Conservation (phyloP, 805 yeast species). For the Suhomyces prunicola region DNA sequence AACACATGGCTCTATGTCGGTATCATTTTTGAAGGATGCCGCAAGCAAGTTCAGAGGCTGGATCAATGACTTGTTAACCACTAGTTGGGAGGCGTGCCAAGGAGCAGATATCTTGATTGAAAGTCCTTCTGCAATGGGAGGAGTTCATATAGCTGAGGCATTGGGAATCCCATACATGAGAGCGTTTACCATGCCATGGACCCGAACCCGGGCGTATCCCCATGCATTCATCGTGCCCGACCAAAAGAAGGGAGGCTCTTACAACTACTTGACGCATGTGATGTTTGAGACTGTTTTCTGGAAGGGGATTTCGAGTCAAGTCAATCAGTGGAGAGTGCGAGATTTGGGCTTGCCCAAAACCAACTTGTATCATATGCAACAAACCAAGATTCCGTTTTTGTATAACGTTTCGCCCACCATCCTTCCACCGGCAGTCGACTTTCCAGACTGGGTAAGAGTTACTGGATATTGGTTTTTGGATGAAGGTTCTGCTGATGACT, state of each 20-base stretch:
- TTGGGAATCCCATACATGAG: conserved; percentile 84
- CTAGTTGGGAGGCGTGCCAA: conserved; percentile 88
- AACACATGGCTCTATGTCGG: conserved; percentile 81
- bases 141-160: conserved; percentile 93
- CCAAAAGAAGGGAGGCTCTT: conserved; percentile 87
- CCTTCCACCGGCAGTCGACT: conserved; percentile 90
- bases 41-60: conserved; percentile 74
- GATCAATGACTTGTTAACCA: conserved; percentile 67
- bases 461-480: conserved; percentile 95
- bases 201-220: conserved; percentile 91
- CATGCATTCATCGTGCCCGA: conserved; percentile 96
- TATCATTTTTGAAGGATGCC: conserved; percentile 80
- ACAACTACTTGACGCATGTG: conserved; percentile 88
- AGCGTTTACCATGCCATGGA: conserved; percentile 99
- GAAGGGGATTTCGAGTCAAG: conserved; percentile 86
- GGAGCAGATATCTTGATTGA: conserved; percentile 81
- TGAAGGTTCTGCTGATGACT: conserved; percentile 50
- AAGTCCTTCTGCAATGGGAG: conserved; percentile 96
- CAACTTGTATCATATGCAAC: conserved; percentile 66
- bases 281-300: conserved; percentile 90
- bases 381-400: conserved; percentile 77
- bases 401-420: conserved; percentile 87
- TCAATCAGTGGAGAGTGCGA: conserved; percentile 82
- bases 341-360: conserved; percentile 66
- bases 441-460: conserved; percentile 91